A percentile compares a stretch with the other conserved stretches of the same genome.
Evolutionary conservation across 345 rosid genomes (phyloP).

Genomic region (Brassica nigra): DNA sequence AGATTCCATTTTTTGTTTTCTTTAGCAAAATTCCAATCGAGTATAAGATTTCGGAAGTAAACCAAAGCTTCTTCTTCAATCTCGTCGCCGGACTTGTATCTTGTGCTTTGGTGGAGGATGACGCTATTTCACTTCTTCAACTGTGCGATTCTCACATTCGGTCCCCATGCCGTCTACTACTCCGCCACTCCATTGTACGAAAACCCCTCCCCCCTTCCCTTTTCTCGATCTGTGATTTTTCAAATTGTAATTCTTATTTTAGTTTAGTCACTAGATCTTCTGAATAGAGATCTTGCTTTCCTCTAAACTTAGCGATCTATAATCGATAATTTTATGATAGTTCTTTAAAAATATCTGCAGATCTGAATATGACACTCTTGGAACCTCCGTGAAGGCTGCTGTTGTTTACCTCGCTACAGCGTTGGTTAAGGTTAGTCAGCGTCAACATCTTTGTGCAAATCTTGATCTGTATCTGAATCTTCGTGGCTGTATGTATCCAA

Average conservation of each 20-base stretch:
- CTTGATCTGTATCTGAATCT: background rate
- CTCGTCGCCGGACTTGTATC: background rate
- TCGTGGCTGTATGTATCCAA: background rate
- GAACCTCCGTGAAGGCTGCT: slow-evolving; percentile 85
- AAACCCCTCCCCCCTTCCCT: background rate
- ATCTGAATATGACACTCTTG: slow-evolving; percentile 96
- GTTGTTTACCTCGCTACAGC: slow-evolving; percentile 92
- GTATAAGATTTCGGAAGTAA: background rate
- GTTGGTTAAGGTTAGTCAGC: slow-evolving; percentile 70
- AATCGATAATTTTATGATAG: background rate
- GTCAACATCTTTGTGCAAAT: background rate
- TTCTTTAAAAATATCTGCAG: slow-evolving; percentile 42
- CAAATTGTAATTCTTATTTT: background rate
- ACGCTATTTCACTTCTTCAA: slow-evolving; percentile 97
- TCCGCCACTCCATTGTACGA: slow-evolving; percentile 92
- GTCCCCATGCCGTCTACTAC: slow-evolving; percentile 99
- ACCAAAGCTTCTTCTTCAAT: background rate
- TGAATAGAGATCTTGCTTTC: background rate
- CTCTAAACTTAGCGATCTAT: background rate
- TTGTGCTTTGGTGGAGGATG: slow-evolving; percentile 46
- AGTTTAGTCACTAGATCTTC: background rate
- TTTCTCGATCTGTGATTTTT: slow-evolving; percentile 30
- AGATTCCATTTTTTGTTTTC: background rate
- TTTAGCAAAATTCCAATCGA: background rate
- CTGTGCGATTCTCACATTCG: slow-evolving; percentile 97